These are phyloP conservation scores for Exserohilum turcica DNA, from an alignment of 2,329 filamentous ascomycete species.

Conservation along the genomic window DNA sequence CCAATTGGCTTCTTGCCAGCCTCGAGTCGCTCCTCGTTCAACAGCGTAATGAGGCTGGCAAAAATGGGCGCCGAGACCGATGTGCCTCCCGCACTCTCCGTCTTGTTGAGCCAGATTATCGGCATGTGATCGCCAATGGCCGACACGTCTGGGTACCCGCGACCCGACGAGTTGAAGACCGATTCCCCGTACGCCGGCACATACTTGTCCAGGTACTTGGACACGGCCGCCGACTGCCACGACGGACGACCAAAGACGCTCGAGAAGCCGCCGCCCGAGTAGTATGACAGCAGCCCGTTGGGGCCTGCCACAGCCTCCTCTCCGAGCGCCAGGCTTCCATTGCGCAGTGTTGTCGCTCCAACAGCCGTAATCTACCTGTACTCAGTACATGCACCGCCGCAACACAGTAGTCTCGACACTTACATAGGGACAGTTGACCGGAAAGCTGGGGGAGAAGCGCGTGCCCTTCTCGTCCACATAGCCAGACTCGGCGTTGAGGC, in stretches of 20 bases:
- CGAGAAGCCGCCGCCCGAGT: conserved; percentile 54
- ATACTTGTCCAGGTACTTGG: conserved; percentile 54
- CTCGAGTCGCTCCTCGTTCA: conserved; percentile 64
- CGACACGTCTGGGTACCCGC: conserved; percentile 67
- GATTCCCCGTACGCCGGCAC: conserved; percentile 54
- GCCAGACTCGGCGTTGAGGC: conserved; percentile 17
- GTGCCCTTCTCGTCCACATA: conserved; percentile 14
- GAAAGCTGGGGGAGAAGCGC: conserved; percentile 63
- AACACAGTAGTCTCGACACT: no score
- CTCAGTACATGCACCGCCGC: not conserved
- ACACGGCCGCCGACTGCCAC: no score
- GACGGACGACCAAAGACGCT: no score
- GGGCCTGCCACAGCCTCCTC: not conserved
- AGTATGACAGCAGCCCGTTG: no score
- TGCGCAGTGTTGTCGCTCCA: conserved; percentile 56
- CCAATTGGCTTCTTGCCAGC: conserved; percentile 58
- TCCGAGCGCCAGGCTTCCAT: not conserved
- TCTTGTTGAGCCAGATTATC: no score
- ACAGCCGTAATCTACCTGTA: conserved; percentile 56
- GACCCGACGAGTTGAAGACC: conserved; percentile 57
- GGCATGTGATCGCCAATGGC: conserved; percentile 64
- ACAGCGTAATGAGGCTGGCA: conserved; percentile 61
- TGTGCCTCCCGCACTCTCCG: conserved; percentile 50
- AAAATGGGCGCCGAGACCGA: conserved; percentile 63
- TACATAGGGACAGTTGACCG: conserved; percentile 67